Evolutionary conservation across 331 rosid species (phyloP).

Genomic region (Quercus lobata): DNA sequence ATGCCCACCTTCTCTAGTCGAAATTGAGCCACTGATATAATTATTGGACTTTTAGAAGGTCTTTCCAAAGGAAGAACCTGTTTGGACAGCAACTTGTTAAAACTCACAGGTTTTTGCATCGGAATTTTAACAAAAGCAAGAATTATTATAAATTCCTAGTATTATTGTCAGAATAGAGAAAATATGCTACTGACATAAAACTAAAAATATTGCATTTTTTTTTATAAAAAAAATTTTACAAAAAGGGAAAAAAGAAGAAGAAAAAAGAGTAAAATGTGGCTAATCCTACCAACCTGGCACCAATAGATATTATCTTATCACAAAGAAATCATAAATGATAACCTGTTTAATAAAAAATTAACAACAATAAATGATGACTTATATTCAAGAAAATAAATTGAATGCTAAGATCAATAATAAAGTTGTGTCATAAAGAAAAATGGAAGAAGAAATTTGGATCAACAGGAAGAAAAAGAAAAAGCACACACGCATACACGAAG

Average conservation of each 20-base stretch:
- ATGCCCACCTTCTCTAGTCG: conserved; percentile 95
- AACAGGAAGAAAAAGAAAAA: neutral
- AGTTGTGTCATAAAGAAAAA: neutral
- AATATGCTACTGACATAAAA: neutral
- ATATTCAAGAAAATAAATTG: neutral
- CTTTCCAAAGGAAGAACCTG: conserved; percentile 89
- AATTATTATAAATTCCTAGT: neutral
- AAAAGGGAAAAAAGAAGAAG: too few relatives aligned
- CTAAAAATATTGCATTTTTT: neutral
- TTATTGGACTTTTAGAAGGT: conserved; percentile 39
- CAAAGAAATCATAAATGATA: neutral
- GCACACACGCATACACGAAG: neutral
- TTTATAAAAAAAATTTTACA: too few relatives aligned
- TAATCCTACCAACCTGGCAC: neutral
- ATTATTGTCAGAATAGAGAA: neutral
- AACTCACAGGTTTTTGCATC: conserved; percentile 3
- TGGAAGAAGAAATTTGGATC: neutral
- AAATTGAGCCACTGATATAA: conserved; percentile 95
- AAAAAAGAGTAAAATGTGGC: neutral
- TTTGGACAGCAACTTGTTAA: conserved; percentile 24
- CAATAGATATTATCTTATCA: neutral
- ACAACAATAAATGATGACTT: neutral
- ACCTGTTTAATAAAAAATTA: neutral
- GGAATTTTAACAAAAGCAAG: conserved; percentile 3
- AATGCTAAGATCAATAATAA: neutral